phyloP scores from a whole-genome alignment of 2,329 filamentous ascomycete genomes.

The Neospermospora avenae region DNA sequence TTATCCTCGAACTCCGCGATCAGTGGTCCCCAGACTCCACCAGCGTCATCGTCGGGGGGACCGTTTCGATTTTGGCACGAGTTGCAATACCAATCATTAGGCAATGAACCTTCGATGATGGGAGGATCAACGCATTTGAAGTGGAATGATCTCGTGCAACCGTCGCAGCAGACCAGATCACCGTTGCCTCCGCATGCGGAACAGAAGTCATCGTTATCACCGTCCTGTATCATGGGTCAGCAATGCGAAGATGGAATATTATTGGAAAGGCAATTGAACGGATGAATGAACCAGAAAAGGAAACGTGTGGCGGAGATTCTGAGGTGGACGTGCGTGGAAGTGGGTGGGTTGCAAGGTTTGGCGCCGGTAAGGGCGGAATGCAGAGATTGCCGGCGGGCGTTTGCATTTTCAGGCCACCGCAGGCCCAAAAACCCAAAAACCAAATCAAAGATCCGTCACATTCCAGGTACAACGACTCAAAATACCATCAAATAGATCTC shows the following conservation, averaged over 20 bases:
- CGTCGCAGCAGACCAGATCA: constrained; percentile 88
- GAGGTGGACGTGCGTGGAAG: constrained; percentile 23
- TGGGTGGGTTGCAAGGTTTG: constrained; percentile 27
- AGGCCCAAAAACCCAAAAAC: constrained; percentile 17
- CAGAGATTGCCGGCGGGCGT: constrained; percentile 31
- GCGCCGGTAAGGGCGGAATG: constrained; percentile 33
- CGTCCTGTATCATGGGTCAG: constrained; percentile 41
- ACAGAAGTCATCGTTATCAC: constrained; percentile 89
- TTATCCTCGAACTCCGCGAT: constrained; percentile 63
- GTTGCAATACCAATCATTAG: constrained; percentile 84
- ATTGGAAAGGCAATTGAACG: constrained; percentile 17
- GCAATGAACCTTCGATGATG: constrained; percentile 50
- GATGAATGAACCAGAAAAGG: neutral
- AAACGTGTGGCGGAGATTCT: constrained; percentile 2
- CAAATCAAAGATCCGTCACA: constrained; percentile 17
- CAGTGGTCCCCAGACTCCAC: constrained; percentile 58
- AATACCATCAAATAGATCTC: neutral
- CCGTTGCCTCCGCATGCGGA: constrained; percentile 80
- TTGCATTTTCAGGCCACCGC: constrained; percentile 22
- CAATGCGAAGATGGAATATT: constrained; percentile 16
- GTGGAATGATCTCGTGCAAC: constrained; percentile 86
- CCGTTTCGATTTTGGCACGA: constrained; percentile 54
- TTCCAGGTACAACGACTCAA: constrained; percentile 1
- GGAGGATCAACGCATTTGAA: constrained; percentile 84
- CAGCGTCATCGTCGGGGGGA: constrained; percentile 33